Evolutionary conservation across 306 rosid species (phyloP).

Genomic region (Rosa lucieae): DNA sequence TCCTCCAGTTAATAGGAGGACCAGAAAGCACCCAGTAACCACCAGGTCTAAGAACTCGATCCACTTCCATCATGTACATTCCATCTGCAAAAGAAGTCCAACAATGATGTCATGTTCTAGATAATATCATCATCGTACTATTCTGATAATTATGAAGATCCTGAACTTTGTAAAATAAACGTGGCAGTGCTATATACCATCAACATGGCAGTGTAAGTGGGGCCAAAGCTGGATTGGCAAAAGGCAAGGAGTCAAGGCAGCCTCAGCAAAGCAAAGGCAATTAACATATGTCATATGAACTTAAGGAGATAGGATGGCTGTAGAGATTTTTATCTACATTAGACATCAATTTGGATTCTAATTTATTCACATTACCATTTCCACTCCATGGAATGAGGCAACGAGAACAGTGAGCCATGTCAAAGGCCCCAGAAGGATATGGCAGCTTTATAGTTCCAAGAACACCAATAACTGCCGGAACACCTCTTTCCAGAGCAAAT

Average conservation of each 20-base stretch:
- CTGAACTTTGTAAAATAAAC: background rate
- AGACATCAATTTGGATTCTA: background rate
- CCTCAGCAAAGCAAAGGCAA: background rate
- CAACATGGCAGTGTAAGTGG: background rate
- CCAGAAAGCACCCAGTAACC: constrained; percentile 91
- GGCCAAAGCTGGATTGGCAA: background rate
- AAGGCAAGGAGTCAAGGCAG: background rate
- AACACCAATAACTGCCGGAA: constrained; percentile 82
- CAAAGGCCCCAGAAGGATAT: constrained; percentile 74
- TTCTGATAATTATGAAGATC: constrained; percentile 2
- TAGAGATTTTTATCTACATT: background rate
- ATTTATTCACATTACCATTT: constrained; percentile 52
- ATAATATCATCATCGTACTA: constrained; percentile 1
- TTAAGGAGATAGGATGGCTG: constrained; percentile 4
- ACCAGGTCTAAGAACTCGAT: constrained; percentile 86
- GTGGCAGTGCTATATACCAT: background rate
- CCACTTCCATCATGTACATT: constrained; percentile 81
- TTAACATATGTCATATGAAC: constrained; percentile 11
- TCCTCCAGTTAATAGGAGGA: constrained; percentile 77
- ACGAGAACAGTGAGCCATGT: constrained; percentile 93
- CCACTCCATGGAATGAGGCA: constrained; percentile 80
- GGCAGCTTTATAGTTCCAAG: constrained; percentile 82
- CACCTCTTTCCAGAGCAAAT: constrained; percentile 93
- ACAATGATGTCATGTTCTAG: background rate
- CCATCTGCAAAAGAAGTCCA: constrained; percentile 54